Conservation (phyloP, 78 protist genomes). For the Pigoraptor vietnamica region DNA sequence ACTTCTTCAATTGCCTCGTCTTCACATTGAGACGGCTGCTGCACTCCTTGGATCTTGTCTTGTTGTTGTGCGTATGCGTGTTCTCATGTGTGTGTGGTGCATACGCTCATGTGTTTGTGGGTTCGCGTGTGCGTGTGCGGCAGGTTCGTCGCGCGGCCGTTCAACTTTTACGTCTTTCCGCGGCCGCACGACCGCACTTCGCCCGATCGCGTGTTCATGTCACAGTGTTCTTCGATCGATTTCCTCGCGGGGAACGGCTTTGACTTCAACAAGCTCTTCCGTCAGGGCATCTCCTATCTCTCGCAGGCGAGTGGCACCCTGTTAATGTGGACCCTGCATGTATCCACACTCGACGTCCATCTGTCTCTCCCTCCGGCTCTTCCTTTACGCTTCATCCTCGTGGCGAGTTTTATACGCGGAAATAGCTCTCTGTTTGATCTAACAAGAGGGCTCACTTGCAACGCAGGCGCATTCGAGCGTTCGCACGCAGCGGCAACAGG, state of each 20-base stretch:
- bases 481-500: not conserved
- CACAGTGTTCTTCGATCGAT: not conserved
- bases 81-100: not conserved
- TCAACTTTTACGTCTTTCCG: conserved; percentile 1
- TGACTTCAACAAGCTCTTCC: not conserved
- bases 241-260: not conserved
- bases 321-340: not conserved
- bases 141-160: not conserved
- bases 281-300: not conserved
- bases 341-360: not conserved
- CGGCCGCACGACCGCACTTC: not conserved
- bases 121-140: not conserved
- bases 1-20: too few relatives aligned
- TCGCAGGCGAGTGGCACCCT: not conserved
- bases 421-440: too few relatives aligned
- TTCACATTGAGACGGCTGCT: too few relatives aligned
- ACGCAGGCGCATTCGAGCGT: not conserved
- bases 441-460: too few relatives aligned
- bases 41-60: too few relatives aligned
- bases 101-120: not conserved
- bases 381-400: not conserved
- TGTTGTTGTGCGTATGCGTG: not conserved
- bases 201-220: not conserved
- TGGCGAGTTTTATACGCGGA: not conserved
- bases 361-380: not conserved